Base-by-base conservation (phyloP, 2,329 filamentous ascomycete genomes). In the Ophiostoma sp. region DNA sequence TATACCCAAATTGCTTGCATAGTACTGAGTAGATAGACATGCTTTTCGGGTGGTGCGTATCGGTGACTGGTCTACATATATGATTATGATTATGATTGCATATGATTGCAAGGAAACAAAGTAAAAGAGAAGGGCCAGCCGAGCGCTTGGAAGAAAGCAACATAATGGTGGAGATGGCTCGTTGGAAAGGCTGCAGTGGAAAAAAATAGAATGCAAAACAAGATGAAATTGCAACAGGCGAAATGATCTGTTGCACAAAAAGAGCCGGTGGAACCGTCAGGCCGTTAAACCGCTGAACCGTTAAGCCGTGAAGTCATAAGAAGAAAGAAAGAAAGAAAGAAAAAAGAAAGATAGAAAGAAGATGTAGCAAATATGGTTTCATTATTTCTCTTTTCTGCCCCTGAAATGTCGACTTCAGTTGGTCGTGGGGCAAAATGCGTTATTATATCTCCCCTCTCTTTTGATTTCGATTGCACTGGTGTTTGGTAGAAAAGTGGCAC, bases 1-100 rank as follows among this genome's bases (percentile, higher is more conserved):
- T 59, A 33, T 33, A 55, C n/a, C 55, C 55, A 59, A 59, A 63
- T 63, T 63, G 19, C 33, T 63, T 25, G 59, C 36, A 63, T 39
- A 36, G 59, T 63, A n/a, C n/a, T n/a, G n/a, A n/a, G n/a, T n/a
- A n/a, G n/a, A n/a, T n/a, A 59, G 28, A 59, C 8, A 17, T 59
- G 55, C 25, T 8, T 8, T 8, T 33, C 25, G 28, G 25, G 28
- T 31, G 11, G 17, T 55, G 55, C 28, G 55, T 31, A 19, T 15
- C 17, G 55, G 55, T 33, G 55, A 19, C 28, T 33, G 11, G 11
- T 28, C 28, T 59, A 8, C n/a, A n/a, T 59, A 59, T 61, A 9
- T 9, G 31, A 25, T 31, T 55, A 55, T 11, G 28, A 36, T 36
- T 55, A 28, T n/a, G 28, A n/a, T 36, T 36, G 61, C 12, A 25